Base-by-base conservation (phyloP, 2,329 filamentous ascomycete genomes). In the Neonectria magnoliae region DNA sequence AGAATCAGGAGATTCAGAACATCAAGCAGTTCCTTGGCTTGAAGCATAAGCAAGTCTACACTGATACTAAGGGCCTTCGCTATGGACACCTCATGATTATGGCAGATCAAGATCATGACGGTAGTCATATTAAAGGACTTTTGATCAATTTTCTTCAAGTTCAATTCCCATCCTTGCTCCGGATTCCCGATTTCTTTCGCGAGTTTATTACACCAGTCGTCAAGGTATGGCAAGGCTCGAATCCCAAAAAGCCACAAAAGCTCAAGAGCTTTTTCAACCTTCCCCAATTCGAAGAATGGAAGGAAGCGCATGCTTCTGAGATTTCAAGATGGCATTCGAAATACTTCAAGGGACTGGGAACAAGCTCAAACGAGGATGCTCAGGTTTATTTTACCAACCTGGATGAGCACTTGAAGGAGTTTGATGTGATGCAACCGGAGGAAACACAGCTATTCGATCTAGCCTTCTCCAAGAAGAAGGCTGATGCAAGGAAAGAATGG, bases 11-110 rank as follows among this genome's bases (percentile, higher is more conserved):
- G 81, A 98, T 99, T 62, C 94, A 98, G 77, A 98, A 98, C 78
- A 99, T 99, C 27, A 29, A 29, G 27, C 27, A 29, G 9, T 29
- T 29, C 27, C 27, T 29, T 6, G 27, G 27, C 6, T 7, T 29
- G 2, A 29, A 29, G 9, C 27, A 29, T 7, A 99, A 99, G 81
- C 92, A 94, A 73, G 86, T 90, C 18, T 99, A 99, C 78, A 94
- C 90, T 1, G 93, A 98, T 72, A 95, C 93, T 56, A 94, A 92
- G 75, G 87, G 91, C 60, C 89, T 99, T 65, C 93, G 96, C 29
- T 99, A 99, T 77, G 96, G 96, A 10, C 96, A 98, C 80, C 83
- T 99, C 68, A 99, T 99, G 96, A 98, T 99, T 85, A 99, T 99
- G 96, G 97, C 96, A 33, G 96, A 99, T 96, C 96, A 99, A 80